Conservation (phyloP, 805 yeast genomes). For the Wickerhamomyces kurtzmanii region DNA sequence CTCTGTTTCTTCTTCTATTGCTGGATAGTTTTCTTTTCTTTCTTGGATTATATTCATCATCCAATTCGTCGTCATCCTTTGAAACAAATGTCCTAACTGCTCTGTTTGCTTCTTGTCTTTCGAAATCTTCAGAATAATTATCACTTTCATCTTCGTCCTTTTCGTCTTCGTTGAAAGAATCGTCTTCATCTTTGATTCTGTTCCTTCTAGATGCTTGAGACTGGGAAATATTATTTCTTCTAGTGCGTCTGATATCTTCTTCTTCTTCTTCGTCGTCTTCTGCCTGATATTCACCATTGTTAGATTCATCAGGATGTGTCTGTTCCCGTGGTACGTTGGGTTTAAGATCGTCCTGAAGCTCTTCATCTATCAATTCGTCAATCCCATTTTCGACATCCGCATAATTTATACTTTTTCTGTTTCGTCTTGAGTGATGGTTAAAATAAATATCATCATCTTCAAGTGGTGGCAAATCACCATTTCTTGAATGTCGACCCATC, state of each 20-base stretch:
- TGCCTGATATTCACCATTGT: not conserved
- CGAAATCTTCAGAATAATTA: slow-evolving; percentile 6
- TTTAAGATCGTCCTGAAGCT: slow-evolving; percentile 1
- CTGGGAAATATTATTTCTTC: slow-evolving; percentile 14
- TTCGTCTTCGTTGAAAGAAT: slow-evolving; percentile 9
- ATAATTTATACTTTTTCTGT: slow-evolving; percentile 22
- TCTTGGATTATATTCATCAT: slow-evolving; percentile 16
- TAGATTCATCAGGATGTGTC: not conserved
- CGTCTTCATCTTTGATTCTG: slow-evolving; percentile 28
- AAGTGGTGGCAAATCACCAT: slow-evolving; percentile 5
- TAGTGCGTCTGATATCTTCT: slow-evolving; percentile 9
- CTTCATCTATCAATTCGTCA: slow-evolving; percentile 18
- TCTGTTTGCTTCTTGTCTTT: slow-evolving; percentile 6
- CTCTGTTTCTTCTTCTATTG: slow-evolving; percentile 6
- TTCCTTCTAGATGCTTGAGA: slow-evolving; percentile 25
- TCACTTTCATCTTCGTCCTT: slow-evolving; percentile 7
- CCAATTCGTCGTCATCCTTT: slow-evolving; percentile 19
- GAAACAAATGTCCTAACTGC: slow-evolving; percentile 15
- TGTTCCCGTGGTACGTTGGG: not conserved
- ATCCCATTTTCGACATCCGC: slow-evolving; percentile 23
- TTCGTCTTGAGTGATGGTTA: slow-evolving; percentile 21
- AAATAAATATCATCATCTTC: slow-evolving; percentile 17
- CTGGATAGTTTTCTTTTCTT: slow-evolving; percentile 6
- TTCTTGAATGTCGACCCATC: no score
- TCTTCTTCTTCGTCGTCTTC: slow-evolving; percentile 7